These are phyloP conservation scores for Mycena leptocephala DNA, from an alignment of 768 basidiomycete species.

Conservation along the genomic window DNA sequence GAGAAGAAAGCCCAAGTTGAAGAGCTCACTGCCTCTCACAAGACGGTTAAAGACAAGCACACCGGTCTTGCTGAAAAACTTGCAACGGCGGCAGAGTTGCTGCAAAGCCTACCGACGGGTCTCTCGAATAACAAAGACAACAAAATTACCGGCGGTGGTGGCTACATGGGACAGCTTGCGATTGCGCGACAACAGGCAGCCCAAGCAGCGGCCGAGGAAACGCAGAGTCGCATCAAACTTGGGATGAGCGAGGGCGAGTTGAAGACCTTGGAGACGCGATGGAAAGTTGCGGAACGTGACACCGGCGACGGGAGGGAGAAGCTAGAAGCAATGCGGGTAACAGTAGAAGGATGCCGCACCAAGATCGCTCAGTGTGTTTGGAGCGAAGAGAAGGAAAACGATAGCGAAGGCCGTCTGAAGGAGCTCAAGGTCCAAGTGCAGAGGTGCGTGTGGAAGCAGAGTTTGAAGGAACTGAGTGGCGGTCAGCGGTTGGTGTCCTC, in stretches of 20 bases:
- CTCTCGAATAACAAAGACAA: constrained; percentile 80
- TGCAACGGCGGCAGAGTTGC: constrained; percentile 88
- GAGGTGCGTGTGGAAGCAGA: constrained; percentile 97
- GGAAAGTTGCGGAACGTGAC: constrained; percentile 90
- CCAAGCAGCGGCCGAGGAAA: constrained; percentile 87
- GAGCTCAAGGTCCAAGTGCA: constrained; percentile 71
- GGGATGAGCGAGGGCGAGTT: constrained; percentile 87
- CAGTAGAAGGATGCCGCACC: constrained; percentile 70
- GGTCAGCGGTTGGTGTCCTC: constrained; percentile 85
- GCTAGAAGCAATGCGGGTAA: constrained; percentile 70
- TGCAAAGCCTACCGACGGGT: constrained; percentile 95
- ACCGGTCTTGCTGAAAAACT: constrained; percentile 73
- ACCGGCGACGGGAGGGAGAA: constrained; percentile 83
- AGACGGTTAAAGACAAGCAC: constrained; percentile 79
- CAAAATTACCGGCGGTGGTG: constrained; percentile 80
- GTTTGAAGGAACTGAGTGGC: constrained; percentile 96
- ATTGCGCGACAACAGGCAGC: constrained; percentile 84
- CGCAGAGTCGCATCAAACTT: constrained; percentile 85
- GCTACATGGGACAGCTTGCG: constrained; percentile 97
- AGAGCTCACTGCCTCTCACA: constrained; percentile 68
- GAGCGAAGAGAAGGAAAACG: constrained; percentile 82
- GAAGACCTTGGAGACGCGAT: constrained; percentile 79
- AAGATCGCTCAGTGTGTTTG: constrained; percentile 78
- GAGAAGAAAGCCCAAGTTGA: constrained; percentile 76
- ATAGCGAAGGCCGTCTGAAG: constrained; percentile 65